Base-by-base conservation (phyloP, 2,329 filamentous ascomycete genomes). In the Neospermospora avenae region DNA sequence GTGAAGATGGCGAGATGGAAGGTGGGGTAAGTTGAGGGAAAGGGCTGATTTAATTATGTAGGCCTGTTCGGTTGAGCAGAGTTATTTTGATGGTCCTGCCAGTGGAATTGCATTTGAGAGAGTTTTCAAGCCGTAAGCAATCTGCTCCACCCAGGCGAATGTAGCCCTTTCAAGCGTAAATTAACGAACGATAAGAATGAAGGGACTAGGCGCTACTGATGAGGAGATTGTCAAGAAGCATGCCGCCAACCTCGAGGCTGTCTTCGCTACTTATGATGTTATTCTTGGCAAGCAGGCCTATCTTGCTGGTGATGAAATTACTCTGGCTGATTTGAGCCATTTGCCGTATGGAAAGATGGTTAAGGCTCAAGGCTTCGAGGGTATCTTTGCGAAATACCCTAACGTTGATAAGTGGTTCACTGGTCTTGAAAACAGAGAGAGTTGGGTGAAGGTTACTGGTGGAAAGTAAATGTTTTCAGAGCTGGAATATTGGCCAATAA, bases 271-370 rank as follows among this genome's bases (percentile, higher is more conserved):
- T 3, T 72, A 71, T 56, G 68, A 71, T n/a, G 49, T 14, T 10
- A 68, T 69, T 51, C 63, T 72, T 2, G 41, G 64, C 16, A 68
- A 67, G 22, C 64, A 67, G 41, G 41, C 59, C n/a, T 72, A 70
- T 59, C 62, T 72, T 41, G 66, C 64, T 52, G 70, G 68, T 34
- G 57, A 71, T 24, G 58, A 69, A 42, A 3, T 71, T 18, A 66
- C 70, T 20, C 39, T 72, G 14, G 70, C 62, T 28, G 69, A 72
- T 61, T 45, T 72, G 18, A 68, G 66, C 58, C 69, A 71, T 41
- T 35, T 71, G 11, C 66, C 69, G 3, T 66, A 69, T 48, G 67
- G 63, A 20, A 51, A 45, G 1, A 57, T 67, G 41, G 57, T 62
- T 3, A 66, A 61, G 51, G 49, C 37, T 16, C 7, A 61, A 13